Evolutionary conservation across 306 rosid species (phyloP).

Genomic region (Mucuna pruriens): DNA sequence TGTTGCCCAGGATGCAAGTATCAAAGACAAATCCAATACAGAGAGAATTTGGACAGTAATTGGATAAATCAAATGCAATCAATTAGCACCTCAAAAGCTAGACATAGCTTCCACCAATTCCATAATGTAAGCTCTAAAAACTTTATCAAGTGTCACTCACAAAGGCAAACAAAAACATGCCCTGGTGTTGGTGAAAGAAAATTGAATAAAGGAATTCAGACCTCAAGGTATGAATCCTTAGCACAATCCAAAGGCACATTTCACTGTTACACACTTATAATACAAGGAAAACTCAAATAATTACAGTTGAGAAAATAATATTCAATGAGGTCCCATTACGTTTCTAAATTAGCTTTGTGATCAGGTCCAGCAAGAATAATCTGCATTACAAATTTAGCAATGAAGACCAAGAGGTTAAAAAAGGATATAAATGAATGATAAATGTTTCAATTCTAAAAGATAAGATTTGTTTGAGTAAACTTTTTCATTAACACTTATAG

Average conservation of each 20-base stretch:
- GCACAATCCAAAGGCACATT: conserved; percentile 45
- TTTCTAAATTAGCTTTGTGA: conserved; percentile 61
- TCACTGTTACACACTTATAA: conserved; percentile 53
- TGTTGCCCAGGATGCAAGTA: not conserved
- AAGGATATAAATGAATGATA: not conserved
- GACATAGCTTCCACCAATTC: conserved; percentile 29
- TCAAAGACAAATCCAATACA: not conserved
- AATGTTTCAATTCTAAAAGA: not conserved
- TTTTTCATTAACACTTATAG: too few relatives aligned
- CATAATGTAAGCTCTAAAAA: conserved; percentile 20
- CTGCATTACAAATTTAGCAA: conserved; percentile 52
- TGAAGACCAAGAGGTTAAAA: not conserved
- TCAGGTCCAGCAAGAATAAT: conserved; percentile 89
- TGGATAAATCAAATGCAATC: conserved; percentile 45
- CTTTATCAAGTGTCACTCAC: conserved; percentile 43
- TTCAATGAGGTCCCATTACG: conserved; percentile 44
- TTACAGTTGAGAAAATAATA: conserved; percentile 52
- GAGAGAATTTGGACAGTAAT: conserved; percentile 14
- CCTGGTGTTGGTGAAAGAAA: conserved; percentile 47
- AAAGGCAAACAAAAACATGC: conserved; percentile 52
- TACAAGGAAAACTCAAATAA: conserved; percentile 52
- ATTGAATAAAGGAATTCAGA: conserved; percentile 29
- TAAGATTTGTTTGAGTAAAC: too few relatives aligned
- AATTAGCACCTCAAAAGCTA: conserved; percentile 37
- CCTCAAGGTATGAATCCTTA: conserved; percentile 27